Percentiles rank a stretch among this genome's conserved stretches.
phyloP scores from a whole-genome alignment of 129 eudicot species.

The Silybum marianum region DNA sequence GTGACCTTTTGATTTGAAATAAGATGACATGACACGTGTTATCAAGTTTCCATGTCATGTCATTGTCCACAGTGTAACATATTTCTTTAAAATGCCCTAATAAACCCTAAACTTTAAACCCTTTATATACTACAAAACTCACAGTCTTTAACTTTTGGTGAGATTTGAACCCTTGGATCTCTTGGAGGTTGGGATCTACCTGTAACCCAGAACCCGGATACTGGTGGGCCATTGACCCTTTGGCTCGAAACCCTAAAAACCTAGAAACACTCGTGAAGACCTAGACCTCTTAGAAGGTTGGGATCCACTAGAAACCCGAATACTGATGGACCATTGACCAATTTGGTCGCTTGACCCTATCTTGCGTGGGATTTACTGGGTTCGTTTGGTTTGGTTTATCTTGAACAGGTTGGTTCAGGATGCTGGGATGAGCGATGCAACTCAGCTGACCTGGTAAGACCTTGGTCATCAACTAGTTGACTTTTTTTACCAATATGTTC shows the following conservation, averaged over 20 bases:
- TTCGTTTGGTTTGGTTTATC: neutral
- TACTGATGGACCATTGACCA: neutral
- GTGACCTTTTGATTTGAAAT: no score
- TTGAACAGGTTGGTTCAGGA: constrained; percentile 77
- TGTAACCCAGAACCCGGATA: neutral
- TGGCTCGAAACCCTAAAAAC: neutral
- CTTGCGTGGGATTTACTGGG: neutral
- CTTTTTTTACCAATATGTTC: neutral
- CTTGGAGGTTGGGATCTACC: neutral
- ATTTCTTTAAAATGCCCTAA: no score
- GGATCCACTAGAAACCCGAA: neutral
- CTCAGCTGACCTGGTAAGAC: constrained; percentile 80
- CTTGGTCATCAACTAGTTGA: constrained; percentile 8
- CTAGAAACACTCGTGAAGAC: neutral
- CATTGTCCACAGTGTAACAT: no score
- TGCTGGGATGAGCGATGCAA: constrained; percentile 91
- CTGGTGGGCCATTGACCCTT: neutral
- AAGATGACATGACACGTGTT: no score
- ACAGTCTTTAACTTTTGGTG: neutral
- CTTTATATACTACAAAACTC: neutral
- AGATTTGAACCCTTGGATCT: neutral
- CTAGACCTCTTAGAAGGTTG: neutral
- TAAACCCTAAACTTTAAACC: no score
- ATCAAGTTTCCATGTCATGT: no score
- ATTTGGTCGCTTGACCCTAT: neutral